Evolutionary conservation across 345 rosid genomes (phyloP).

Genomic region (Mercurialis annua): DNA sequence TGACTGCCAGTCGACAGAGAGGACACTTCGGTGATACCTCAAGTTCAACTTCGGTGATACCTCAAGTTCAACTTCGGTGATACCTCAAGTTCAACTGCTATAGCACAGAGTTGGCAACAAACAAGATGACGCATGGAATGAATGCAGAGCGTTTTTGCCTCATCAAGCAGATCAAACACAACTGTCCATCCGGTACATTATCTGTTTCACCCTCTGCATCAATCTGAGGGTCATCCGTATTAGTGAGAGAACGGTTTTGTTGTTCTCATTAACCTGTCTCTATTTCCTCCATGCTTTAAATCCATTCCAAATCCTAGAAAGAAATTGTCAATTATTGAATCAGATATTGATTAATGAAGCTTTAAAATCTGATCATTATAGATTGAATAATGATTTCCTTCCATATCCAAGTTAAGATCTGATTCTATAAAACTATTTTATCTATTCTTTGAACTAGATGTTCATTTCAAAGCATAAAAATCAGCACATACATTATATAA

Average conservation of each 20-base stretch:
- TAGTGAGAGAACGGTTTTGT: conserved; percentile 25
- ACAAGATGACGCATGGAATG: conserved; percentile 85
- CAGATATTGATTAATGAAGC: background rate
- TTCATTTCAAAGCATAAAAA: background rate
- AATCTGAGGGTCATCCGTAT: conserved; percentile 19
- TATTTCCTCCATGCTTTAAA: conserved; percentile 60
- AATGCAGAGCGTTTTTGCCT: conserved; percentile 71
- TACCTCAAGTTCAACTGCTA: conserved; percentile 62
- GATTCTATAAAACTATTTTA: background rate
- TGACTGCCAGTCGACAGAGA: conserved; percentile 65
- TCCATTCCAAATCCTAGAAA: conserved; percentile 71
- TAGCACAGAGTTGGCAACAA: conserved; percentile 80
- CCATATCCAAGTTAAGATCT: background rate
- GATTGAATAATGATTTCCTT: background rate
- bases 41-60: too few species aligned
- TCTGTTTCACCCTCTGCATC: conserved; percentile 41
- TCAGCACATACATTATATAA: background rate
- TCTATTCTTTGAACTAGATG: background rate
- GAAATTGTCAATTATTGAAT: background rate
- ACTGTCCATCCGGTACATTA: conserved; percentile 69
- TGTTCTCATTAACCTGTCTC: conserved; percentile 41
- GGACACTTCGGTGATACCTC: conserved; percentile 67
- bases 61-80: too few species aligned
- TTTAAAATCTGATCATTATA: background rate
- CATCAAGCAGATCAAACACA: conserved; percentile 80